Evolutionary conservation across 768 basidiomycete genomes (phyloP).

Genomic region (Pulveroboletus sp.): DNA sequence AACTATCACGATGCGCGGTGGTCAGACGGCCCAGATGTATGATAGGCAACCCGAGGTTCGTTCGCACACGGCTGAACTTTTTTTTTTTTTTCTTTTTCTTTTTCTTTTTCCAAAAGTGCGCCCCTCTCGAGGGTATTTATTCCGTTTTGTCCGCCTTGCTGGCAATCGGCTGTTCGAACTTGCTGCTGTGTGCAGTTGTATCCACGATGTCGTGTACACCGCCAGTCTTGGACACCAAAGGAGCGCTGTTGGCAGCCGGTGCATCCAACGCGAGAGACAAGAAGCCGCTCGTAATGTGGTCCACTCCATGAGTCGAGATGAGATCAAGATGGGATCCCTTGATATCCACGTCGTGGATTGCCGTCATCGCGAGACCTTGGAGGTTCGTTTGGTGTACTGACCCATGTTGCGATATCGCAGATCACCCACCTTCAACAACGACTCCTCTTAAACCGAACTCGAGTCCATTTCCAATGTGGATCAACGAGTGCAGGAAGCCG

Average conservation of each 20-base stretch:
- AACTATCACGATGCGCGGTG: background rate
- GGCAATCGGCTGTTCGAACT: background rate
- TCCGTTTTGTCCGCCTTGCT: background rate
- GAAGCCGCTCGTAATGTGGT: constrained; percentile 2
- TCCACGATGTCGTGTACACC: constrained; percentile 37
- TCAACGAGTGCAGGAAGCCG: constrained; percentile 56
- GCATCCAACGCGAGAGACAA: constrained; percentile 9
- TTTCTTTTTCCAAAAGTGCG: too few relatives aligned
- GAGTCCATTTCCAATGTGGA: constrained; percentile 55
- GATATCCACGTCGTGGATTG: constrained; percentile 32
- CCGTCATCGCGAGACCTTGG: constrained; percentile 23
- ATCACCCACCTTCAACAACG: constrained; percentile 51
- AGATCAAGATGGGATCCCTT: constrained; percentile 27
- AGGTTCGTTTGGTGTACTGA: background rate
- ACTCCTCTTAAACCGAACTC: constrained; percentile 64
- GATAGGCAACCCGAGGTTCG: background rate
- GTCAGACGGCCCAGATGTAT: too few relatives aligned
- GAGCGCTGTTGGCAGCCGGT: background rate
- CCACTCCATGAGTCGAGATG: background rate
- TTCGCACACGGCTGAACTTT: background rate
- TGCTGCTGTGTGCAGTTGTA: too few relatives aligned
- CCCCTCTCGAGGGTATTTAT: background rate
- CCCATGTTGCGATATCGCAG: background rate
- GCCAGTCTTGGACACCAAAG: background rate
- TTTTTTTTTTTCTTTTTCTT: too few relatives aligned